Base-by-base conservation (phyloP, 2,329 filamentous ascomycete genomes). In the Aaosphaeria arxii region DNA sequence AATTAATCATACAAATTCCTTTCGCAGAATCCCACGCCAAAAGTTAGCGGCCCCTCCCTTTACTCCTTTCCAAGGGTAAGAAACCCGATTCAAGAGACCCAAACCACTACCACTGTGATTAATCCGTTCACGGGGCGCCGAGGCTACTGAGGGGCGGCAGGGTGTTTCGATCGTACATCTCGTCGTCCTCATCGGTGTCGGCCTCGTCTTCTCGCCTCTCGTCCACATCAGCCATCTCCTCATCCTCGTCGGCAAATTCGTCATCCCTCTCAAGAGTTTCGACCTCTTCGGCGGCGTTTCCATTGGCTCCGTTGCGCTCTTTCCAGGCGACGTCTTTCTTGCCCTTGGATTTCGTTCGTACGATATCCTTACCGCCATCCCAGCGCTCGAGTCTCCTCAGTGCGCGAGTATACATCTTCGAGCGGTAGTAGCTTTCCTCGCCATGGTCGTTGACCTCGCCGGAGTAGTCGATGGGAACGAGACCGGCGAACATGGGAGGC, bases 371-470 rank as follows among this genome's bases (percentile, higher is more conserved):
- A n/a, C 66, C 62, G 7, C 73, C 73, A 42, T 83, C 78, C 89
- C 89, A 92, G 31, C 88, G 79, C 45, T 80, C 74, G n/a, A 92
- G 73, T 38, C 89, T 78, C 30, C 89, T 79, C 17, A 77, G 74
- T 1, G 79, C 77, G 11, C 86, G 79, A 45, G 85, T 76, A 13
- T 92, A 71, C 6, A 87, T 80, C 7, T 86, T 82, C 4, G 83
- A 80, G 49, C 88, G 85, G 1, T 82, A 77, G 46, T 79, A 78
- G 5, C 83, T 77, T 66, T 92, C 87, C 66, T 92, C 89, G 40
- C 89, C 89, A 56, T 84, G 88, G 69, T 92, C 88, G 52, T 89
- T 86, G 0, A 77, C 70, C 63, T 91, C 88, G 11, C 62, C 66
- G 9, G 58, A 60, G 42, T 73, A 71, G 17, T 71, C 71, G 0